These are phyloP conservation scores for Diaporthe longicolla DNA, from an alignment of 2,329 filamentous ascomycete species.

Conservation along the genomic window DNA sequence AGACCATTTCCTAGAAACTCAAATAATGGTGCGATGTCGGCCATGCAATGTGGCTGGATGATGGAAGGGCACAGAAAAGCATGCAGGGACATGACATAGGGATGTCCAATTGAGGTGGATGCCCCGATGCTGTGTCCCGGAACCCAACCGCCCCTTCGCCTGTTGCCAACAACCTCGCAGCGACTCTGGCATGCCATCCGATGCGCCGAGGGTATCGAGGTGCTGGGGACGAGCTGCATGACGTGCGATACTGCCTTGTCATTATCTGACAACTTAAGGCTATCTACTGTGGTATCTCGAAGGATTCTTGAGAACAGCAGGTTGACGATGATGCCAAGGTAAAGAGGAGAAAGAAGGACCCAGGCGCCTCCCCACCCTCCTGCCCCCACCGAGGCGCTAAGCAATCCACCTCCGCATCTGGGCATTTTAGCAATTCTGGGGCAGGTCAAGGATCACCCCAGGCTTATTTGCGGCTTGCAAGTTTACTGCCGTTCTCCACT, in stretches of 20 bases:
- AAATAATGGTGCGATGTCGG: slow-evolving; percentile 25
- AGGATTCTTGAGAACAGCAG: slow-evolving; percentile 12
- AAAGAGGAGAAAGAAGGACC: background rate
- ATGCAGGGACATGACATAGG: slow-evolving; percentile 21
- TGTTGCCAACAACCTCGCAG: slow-evolving; percentile 1
- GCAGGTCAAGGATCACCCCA: slow-evolving; percentile 22
- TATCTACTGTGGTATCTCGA: no score
- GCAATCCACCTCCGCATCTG: slow-evolving; percentile 36
- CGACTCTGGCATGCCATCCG: background rate
- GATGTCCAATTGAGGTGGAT: slow-evolving; percentile 5
- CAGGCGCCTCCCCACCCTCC: background rate
- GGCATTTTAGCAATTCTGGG: slow-evolving; percentile 7
- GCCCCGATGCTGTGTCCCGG: slow-evolving; percentile 36
- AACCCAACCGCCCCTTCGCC: background rate
- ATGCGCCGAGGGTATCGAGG: slow-evolving; percentile 20
- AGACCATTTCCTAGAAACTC: background rate
- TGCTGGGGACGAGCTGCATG: slow-evolving; percentile 22
- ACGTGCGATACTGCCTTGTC: background rate
- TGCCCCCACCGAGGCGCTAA: background rate
- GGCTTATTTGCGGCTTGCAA: background rate
- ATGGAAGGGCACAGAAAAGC: background rate
- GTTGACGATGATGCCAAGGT: slow-evolving; percentile 24
- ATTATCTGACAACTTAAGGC: background rate
- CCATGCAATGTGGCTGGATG: background rate
- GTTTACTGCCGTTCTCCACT: background rate